Percentiles rank a stretch among this genome's conserved stretches.
Conservation (phyloP, 225 moss, liverwort and hornwort species). For the Anthoceros angustus region DNA sequence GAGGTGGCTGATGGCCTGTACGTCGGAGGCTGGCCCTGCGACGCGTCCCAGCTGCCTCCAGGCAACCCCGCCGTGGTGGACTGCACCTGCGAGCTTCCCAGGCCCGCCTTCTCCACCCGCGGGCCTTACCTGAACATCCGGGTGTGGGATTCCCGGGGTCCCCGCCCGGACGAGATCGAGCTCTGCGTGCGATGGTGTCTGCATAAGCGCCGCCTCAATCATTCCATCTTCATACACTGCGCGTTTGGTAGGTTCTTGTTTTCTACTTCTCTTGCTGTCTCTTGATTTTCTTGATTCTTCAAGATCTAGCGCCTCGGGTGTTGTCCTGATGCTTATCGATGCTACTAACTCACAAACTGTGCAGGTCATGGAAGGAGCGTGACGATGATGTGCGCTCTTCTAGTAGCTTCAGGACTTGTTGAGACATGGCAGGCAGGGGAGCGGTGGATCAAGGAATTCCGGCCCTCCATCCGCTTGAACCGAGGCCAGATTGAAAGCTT, state of each 20-base stretch:
- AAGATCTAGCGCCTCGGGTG: background rate
- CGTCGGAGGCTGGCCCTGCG: constrained; percentile 75
- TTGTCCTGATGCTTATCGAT: background rate
- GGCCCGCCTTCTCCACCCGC: constrained; percentile 22
- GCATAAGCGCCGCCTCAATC: constrained; percentile 23
- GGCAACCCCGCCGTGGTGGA: constrained; percentile 68
- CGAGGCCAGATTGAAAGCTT: constrained; percentile 48
- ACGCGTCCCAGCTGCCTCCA: constrained; percentile 33
- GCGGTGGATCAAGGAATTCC: constrained; percentile 26
- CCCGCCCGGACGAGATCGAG: constrained; percentile 46
- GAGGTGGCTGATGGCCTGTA: constrained; percentile 59
- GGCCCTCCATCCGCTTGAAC: constrained; percentile 63
- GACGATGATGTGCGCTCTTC: constrained; percentile 69
- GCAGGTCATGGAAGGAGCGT: constrained; percentile 94
- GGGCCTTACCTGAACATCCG: constrained; percentile 53
- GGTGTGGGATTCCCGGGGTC: constrained; percentile 68
- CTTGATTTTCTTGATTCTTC: background rate
- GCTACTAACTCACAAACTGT: background rate
- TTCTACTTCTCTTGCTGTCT: background rate
- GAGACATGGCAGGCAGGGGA: constrained; percentile 62
- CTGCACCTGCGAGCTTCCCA: constrained; percentile 80
- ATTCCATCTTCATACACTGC: constrained; percentile 48
- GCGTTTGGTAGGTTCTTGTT: constrained; percentile 50
- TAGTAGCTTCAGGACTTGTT: constrained; percentile 51
- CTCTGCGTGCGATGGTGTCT: constrained; percentile 54